Conservation (phyloP, 306 rosid species). For the Rosa persica region DNA sequence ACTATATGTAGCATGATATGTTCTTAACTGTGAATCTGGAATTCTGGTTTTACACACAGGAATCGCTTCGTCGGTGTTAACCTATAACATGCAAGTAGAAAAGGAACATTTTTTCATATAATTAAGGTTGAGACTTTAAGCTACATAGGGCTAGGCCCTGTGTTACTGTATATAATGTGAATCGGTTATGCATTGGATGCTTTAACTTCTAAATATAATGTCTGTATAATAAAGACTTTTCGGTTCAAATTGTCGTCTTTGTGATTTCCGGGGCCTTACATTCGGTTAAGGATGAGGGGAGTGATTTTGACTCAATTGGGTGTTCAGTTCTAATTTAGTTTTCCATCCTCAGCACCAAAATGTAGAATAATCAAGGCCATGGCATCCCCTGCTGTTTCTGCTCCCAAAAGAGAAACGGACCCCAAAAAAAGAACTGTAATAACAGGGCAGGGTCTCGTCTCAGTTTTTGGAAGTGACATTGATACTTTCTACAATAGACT, state of each 20-base stretch:
- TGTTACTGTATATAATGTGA: not conserved
- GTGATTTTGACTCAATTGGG: not conserved
- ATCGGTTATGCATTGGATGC: not conserved
- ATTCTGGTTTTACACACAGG: not conserved
- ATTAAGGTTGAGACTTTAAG: not conserved
- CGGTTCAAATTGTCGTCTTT: not conserved
- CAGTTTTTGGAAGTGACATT: constrained; percentile 64
- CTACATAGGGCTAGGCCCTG: not conserved
- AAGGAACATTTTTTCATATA: not conserved
- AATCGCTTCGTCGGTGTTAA: not conserved
- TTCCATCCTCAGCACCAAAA: constrained; percentile 40
- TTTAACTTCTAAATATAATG: not conserved
- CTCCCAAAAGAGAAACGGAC: constrained; percentile 65
- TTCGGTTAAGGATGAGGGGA: not conserved
- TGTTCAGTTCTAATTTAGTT: not conserved
- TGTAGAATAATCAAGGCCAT: constrained; percentile 48
- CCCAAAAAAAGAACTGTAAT: constrained; percentile 69
- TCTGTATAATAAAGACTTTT: not conserved
- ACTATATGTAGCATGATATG: not conserved
- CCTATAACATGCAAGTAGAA: not conserved
- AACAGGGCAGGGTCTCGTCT: constrained; percentile 77
- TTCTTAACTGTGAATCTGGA: not conserved
- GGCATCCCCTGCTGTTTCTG: constrained; percentile 38
- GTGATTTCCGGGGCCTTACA: not conserved
- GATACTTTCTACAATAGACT: constrained; percentile 55